phyloP scores from a whole-genome alignment of 2,329 filamentous ascomycete genomes.

The Aspergillus sp. region DNA sequence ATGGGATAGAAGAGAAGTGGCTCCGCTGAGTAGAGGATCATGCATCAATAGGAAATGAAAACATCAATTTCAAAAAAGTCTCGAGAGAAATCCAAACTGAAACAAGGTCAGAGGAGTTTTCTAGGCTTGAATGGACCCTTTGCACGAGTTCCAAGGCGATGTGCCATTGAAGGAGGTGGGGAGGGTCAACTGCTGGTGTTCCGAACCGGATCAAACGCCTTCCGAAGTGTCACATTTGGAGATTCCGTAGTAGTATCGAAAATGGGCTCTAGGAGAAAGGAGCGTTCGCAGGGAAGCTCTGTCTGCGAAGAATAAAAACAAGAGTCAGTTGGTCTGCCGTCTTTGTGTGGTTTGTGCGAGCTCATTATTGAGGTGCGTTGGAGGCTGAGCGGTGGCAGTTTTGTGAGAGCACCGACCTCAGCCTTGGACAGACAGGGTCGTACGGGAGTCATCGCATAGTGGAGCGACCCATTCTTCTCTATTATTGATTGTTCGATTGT shows the following conservation, averaged over 20 bases:
- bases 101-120: background rate
- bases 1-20: constrained; percentile 35
- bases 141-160: background rate
- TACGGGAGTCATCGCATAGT: background rate
- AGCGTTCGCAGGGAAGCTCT: too few relatives aligned
- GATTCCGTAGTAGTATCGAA: background rate
- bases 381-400: background rate
- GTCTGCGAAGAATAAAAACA: too few relatives aligned
- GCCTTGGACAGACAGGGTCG: too few relatives aligned
- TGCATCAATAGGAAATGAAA: background rate
- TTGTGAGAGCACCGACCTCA: too few relatives aligned
- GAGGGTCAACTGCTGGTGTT: background rate
- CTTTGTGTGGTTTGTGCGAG: background rate
- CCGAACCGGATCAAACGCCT: background rate
- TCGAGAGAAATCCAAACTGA: background rate
- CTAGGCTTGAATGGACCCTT: background rate
- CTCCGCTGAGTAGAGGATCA: constrained; percentile 16
- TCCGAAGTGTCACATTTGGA: background rate
- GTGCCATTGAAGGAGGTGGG: background rate
- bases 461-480: background rate
- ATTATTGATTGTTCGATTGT: constrained; percentile 4
- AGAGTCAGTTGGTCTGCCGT: background rate
- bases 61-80: background rate
- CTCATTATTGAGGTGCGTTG: background rate
- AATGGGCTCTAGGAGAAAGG: too few relatives aligned